Conservation (phyloP, 352 stramenopile species). For the Phytophthora pistaciae region DNA sequence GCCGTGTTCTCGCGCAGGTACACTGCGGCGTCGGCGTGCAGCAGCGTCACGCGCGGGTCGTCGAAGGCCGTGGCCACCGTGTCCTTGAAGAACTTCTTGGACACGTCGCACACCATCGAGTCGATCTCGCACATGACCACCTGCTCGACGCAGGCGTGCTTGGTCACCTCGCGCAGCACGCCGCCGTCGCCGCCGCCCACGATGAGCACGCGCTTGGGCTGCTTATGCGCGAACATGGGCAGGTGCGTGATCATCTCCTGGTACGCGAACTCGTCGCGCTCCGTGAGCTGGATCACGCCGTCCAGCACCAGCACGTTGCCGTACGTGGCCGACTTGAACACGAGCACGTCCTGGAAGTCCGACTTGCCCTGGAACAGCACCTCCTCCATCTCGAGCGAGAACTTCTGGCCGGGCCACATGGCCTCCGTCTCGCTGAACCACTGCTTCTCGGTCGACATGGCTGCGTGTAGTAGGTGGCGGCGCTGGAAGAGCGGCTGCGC, state of each 20-base stretch:
- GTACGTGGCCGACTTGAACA: conserved; percentile 99
- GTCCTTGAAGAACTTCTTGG: conserved; percentile 94
- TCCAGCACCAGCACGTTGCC: conserved; percentile 99
- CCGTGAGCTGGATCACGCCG: conserved; percentile 99
- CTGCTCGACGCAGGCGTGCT: conserved; percentile 95
- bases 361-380: conserved; percentile 97
- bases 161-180: conserved; percentile 96
- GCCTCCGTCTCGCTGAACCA: conserved; percentile 97
- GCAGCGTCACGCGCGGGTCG: conserved; percentile 95
- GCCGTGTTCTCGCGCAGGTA: conserved; percentile 88
- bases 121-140: conserved; percentile 99
- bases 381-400: conserved; percentile 95
- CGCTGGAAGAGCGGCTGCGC: conserved; percentile 4
- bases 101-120: conserved; percentile 96
- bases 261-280: conserved; percentile 99
- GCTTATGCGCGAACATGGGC: conserved; percentile 96
- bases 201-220: conserved; percentile 97
- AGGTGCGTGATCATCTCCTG: conserved; percentile 99
- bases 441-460: conserved; percentile 57
- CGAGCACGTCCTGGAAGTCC: conserved; percentile 98
- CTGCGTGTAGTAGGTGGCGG: neutral
- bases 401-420: conserved; percentile 95
- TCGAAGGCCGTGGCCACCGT: conserved; percentile 95
- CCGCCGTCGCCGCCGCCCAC: conserved; percentile 98
- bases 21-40: conserved; percentile 92